Evolutionary conservation across 257 asterid species (phyloP), one percentile per base, ranked within the genome.

Genomic region (Plantago ovata): DNA sequence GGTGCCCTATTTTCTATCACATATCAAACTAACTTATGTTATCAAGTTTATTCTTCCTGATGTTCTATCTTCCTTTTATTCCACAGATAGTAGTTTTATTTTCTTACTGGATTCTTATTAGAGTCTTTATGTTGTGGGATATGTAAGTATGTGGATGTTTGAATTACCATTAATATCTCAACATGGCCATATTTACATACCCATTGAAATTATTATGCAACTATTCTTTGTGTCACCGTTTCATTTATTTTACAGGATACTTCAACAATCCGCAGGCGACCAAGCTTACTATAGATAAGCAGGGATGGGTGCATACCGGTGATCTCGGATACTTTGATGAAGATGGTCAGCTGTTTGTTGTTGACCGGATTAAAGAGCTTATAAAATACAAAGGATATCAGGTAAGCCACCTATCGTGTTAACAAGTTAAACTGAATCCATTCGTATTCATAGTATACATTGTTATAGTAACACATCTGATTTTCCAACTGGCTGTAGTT

Each of bases 231-330:
- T 28, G 36, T 28, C 4, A 28, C 36, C 36, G 24, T 41, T 58
- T 10, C 50, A 38, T 39, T 50, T 56, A 11, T 40, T 63, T 36
- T 68, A 59, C 79, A 88, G 96, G 97, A 61, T 93, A 93, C 76
- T 82, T 77, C 79, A 81, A 82, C 64, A 93, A 93, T 62, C 74
- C 79, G 4, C 77, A 79, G 72, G 96, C 96, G 40, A 88, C 97
- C 18, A 75, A 82, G 69, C 95, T 82, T 53, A 86, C 95, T 3
- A 82, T 89, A 42, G 98, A 93, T 81, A 86, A 77, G 72, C 95
- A 81, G 48, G 87, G 95, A n/a, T 93, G 95, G 94, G 87, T 93
- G 14, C 97, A 82, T 58, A 88, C 98, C 0, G 98, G 98, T 61
- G 98, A 93, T 80, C 89, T 93, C 61, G 98, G 98, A 60, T 89